Evolutionary conservation across 495 filamentous ascomycete genomes (phyloP).

Genomic region (Friedmanniomyces simplex): DNA sequence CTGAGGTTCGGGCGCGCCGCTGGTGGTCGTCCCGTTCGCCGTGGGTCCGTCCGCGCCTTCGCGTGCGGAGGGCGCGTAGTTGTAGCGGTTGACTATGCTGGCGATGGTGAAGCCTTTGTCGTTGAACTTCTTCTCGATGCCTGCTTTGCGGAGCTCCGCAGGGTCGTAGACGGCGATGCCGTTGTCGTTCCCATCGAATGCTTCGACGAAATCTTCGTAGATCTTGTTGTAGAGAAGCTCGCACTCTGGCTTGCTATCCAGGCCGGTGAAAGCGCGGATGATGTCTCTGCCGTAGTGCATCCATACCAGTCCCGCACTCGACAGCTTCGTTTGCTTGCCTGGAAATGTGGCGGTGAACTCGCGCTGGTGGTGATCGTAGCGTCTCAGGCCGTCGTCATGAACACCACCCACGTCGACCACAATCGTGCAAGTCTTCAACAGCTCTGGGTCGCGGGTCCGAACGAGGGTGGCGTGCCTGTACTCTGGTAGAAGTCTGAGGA

Average conservation of each 20-base stretch:
- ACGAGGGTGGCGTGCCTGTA: slow-evolving; percentile 67
- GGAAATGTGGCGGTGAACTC: slow-evolving; percentile 75
- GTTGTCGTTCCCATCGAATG: slow-evolving; percentile 95
- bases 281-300: slow-evolving; percentile 86
- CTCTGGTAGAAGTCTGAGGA: slow-evolving; percentile 78
- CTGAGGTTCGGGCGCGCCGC: slow-evolving; percentile 3
- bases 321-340: slow-evolving; percentile 70
- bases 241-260: slow-evolving; percentile 55
- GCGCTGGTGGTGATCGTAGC: slow-evolving; percentile 96
- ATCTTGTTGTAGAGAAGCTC: slow-evolving; percentile 73
- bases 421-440: slow-evolving; percentile 75
- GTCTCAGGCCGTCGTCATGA: slow-evolving; percentile 63
- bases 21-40: slow-evolving; percentile 5
- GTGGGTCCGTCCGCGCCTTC: slow-evolving; percentile 13
- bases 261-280: slow-evolving; percentile 56
- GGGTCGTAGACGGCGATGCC: slow-evolving; percentile 74
- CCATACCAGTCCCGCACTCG: slow-evolving; percentile 85
- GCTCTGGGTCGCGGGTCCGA: slow-evolving; percentile 72
- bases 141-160: slow-evolving; percentile 47
- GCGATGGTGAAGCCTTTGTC: slow-evolving; percentile 72
- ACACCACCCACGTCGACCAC: slow-evolving; percentile 93
- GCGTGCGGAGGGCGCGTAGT: slow-evolving; percentile 42
- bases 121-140: slow-evolving; percentile 67
- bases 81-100: slow-evolving; percentile 73
- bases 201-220: slow-evolving; percentile 89